Evolutionary conservation across 1,284 basidiomycete species (phyloP).

Genomic region (Rhodotorula sp.): DNA sequence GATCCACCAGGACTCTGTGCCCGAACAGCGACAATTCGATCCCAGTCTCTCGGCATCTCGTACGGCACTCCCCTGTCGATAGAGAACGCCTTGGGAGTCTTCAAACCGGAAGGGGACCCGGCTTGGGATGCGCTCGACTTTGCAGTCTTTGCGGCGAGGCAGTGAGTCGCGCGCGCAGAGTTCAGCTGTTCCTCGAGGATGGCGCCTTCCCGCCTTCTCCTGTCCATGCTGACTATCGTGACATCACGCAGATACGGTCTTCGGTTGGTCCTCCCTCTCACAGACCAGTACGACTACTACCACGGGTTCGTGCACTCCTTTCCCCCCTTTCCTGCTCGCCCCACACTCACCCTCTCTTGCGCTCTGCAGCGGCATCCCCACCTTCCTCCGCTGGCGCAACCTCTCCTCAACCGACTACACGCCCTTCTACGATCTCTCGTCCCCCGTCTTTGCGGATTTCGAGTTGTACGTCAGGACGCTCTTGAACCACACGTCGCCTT

Average conservation of each 20-base stretch:
- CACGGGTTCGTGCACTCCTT: slow-evolving; percentile 18
- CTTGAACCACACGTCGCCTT: slow-evolving; percentile 33
- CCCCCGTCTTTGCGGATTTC: slow-evolving; percentile 37
- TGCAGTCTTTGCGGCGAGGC: slow-evolving; percentile 48
- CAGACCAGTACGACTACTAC: slow-evolving; percentile 48
- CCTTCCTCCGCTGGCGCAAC: slow-evolving; percentile 43
- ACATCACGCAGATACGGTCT: slow-evolving; percentile 45
- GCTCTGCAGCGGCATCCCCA: slow-evolving; percentile 34
- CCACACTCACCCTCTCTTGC: slow-evolving; percentile 15
- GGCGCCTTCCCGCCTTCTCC: too few species aligned
- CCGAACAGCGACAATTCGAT: slow-evolving; percentile 45
- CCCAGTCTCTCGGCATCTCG: slow-evolving; percentile 50
- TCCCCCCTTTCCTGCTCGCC: accelerated
- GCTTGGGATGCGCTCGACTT: slow-evolving; percentile 50
- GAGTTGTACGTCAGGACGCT: slow-evolving; percentile 33
- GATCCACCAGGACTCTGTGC: background rate
- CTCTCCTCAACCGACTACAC: slow-evolving; percentile 25
- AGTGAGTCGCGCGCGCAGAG: slow-evolving; percentile 8
- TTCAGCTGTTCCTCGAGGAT: too few species aligned
- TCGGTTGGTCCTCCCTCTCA: slow-evolving; percentile 49
- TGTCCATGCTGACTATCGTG: background rate
- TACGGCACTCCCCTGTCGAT: slow-evolving; percentile 48
- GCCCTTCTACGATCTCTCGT: slow-evolving; percentile 34
- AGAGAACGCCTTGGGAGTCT: slow-evolving; percentile 46
- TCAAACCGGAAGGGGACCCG: slow-evolving; percentile 44